Evolutionary conservation across 768 basidiomycete genomes (phyloP).

Genomic region (Panaeolus cyanescens): DNA sequence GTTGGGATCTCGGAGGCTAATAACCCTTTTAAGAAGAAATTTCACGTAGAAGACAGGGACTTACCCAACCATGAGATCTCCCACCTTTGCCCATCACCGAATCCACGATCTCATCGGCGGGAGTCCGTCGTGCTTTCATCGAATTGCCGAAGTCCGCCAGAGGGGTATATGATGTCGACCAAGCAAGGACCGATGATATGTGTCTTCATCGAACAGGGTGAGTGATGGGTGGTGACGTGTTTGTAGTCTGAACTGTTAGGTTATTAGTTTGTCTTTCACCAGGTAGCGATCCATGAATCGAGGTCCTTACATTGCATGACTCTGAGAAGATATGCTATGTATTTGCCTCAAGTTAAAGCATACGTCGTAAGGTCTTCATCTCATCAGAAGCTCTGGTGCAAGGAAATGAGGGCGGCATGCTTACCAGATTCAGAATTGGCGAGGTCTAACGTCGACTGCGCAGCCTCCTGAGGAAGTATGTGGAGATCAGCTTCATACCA

Average conservation of each 20-base stretch:
- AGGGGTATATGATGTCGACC: neutral
- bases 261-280: neutral
- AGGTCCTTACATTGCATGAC: neutral
- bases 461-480: neutral
- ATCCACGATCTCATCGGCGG: neutral
- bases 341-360: neutral
- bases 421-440: neutral
- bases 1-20: conserved; percentile 1
- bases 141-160: neutral
- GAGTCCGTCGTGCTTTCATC: neutral
- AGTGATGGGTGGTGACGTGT: too few relatives aligned
- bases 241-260: too few relatives aligned
- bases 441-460: neutral
- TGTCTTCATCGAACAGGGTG: too few relatives aligned
- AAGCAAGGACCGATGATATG: too few relatives aligned
- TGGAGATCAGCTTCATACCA: neutral
- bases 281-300: neutral
- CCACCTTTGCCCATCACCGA: neutral
- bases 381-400: neutral
- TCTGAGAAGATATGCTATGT: neutral
- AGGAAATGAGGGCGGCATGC: neutral
- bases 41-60: conserved; percentile 1
- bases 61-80: neutral
- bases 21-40: neutral
- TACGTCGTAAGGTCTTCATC: neutral